phyloP scores from a whole-genome alignment of 1,139 yeast genomes.

The Debaryomyces singareniensis region DNA sequence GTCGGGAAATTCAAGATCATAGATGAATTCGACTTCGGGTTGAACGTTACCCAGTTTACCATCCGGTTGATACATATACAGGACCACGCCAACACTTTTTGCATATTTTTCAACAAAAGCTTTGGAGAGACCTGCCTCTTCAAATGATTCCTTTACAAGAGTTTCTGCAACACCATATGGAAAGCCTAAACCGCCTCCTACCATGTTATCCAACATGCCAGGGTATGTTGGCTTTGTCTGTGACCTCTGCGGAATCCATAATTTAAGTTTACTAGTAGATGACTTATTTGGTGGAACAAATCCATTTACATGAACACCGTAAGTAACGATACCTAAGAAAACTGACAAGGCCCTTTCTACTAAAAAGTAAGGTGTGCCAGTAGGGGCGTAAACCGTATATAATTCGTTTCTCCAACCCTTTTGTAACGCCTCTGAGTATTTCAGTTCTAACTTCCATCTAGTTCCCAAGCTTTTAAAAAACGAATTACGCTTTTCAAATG shows the following conservation, averaged over 20 bases:
- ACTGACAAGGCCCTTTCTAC: slow-evolving; percentile 81
- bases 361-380: slow-evolving; percentile 50
- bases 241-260: slow-evolving; percentile 88
- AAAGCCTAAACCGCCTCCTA: slow-evolving; percentile 90
- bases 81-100: slow-evolving; percentile 56
- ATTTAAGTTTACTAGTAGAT: slow-evolving; percentile 39
- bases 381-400: slow-evolving; percentile 62
- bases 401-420: slow-evolving; percentile 87
- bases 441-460: slow-evolving; percentile 30
- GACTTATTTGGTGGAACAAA: slow-evolving; percentile 41
- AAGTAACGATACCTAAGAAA: slow-evolving; percentile 77
- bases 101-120: slow-evolving; percentile 42
- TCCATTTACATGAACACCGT: slow-evolving; percentile 86
- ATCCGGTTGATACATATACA: slow-evolving; percentile 50
- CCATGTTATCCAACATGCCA: slow-evolving; percentile 83
- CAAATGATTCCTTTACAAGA: slow-evolving; percentile 75
- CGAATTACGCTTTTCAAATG: slow-evolving; percentile 41
- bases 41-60: slow-evolving; percentile 56
- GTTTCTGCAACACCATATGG: slow-evolving; percentile 77
- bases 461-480: slow-evolving; percentile 40
- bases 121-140: slow-evolving; percentile 77
- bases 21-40: slow-evolving; percentile 82
- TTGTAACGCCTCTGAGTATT: slow-evolving; percentile 35
- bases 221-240: slow-evolving; percentile 80
- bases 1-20: slow-evolving; percentile 57